Evolutionary conservation across 2,329 filamentous ascomycete species (phyloP).

Genomic region (Pleoardoris graminearum): DNA sequence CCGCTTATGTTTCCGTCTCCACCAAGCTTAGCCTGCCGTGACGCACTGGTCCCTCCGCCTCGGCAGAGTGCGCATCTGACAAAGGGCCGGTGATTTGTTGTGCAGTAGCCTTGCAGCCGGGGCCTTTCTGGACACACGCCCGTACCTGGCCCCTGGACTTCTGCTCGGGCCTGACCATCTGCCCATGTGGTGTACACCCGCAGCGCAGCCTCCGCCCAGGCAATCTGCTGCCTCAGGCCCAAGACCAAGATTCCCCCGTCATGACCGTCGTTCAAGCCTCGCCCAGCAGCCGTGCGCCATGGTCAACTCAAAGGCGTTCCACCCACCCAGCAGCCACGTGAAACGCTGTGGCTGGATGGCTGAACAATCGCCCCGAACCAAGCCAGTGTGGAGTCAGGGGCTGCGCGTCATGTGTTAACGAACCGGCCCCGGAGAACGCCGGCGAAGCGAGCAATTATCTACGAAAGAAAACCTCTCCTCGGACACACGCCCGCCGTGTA

Average conservation of each 20-base stretch:
- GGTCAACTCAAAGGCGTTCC: constrained; percentile 22
- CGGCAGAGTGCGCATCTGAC: constrained; percentile 37
- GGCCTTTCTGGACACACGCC: constrained; percentile 22
- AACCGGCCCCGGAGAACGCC: constrained; percentile 26
- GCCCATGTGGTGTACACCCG: too few species aligned
- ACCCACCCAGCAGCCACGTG: constrained; percentile 34
- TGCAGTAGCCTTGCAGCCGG: constrained; percentile 31
- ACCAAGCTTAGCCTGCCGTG: constrained; percentile 42
- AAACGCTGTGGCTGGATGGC: constrained; percentile 30
- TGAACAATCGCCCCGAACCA: constrained; percentile 24
- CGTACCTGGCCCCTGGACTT: constrained; percentile 37
- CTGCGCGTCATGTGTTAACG: constrained; percentile 38
- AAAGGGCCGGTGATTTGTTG: constrained; percentile 34
- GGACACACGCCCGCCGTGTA: background rate
- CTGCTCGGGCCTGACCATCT: constrained; percentile 17
- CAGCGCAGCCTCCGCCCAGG: too few species aligned
- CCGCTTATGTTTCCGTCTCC: constrained; percentile 30
- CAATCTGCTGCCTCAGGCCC: too few species aligned
- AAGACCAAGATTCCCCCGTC: too few species aligned
- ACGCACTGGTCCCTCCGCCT: constrained; percentile 40
- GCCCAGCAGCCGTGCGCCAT: constrained; percentile 27
- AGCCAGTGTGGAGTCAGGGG: constrained; percentile 13
- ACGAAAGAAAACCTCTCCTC: too few species aligned
- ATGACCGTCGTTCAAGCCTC: constrained; percentile 19
- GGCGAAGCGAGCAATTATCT: constrained; percentile 35